phyloP scores from a whole-genome alignment of 169 alveolate genomes.

The Eimeria maxima region DNA sequence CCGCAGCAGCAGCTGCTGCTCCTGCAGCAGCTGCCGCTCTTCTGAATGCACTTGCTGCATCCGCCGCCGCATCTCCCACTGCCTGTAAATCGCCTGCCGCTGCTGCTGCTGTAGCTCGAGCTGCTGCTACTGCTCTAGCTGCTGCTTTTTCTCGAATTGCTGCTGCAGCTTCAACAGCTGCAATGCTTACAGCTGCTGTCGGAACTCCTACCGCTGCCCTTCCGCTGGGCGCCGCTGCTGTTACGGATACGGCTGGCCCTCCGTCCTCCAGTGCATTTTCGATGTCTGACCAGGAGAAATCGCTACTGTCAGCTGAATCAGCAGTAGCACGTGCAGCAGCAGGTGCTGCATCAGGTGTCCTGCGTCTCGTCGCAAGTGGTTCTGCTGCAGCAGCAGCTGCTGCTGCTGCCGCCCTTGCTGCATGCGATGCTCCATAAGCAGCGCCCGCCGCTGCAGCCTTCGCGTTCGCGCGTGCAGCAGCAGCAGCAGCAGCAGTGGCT shows the following conservation, averaged over 20 bases:
- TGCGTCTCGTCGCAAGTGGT: no score
- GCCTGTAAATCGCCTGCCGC: background rate
- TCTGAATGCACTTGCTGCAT: background rate
- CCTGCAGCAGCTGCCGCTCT: background rate
- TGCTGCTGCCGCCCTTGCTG: conserved; percentile 54
- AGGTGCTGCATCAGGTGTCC: no score
- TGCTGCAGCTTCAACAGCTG: background rate
- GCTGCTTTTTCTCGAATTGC: background rate
- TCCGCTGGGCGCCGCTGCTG: conserved; percentile 22
- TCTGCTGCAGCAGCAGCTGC: conserved; percentile 29
- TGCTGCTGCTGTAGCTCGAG: background rate
- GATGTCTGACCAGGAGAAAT: conserved; percentile 23
- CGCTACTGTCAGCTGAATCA: conserved; percentile 32
- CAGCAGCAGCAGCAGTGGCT: conserved; percentile 42
- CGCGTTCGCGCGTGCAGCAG: conserved; percentile 40
- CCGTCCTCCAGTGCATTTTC: conserved; percentile 14
- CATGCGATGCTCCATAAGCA: conserved; percentile 23
- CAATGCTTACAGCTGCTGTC: background rate
- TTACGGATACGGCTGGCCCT: background rate
- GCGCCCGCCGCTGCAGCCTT: conserved; percentile 57
- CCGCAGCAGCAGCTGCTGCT: conserved; percentile 5
- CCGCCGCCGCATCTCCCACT: no score
- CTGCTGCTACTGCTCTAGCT: conserved; percentile 13
- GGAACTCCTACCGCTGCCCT: background rate
- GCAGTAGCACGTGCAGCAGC: background rate